Evolutionary conservation across 2,329 filamentous ascomycete species (phyloP), one percentile per base, ranked within the genome.

Genomic region (Beauveria medogensis): DNA sequence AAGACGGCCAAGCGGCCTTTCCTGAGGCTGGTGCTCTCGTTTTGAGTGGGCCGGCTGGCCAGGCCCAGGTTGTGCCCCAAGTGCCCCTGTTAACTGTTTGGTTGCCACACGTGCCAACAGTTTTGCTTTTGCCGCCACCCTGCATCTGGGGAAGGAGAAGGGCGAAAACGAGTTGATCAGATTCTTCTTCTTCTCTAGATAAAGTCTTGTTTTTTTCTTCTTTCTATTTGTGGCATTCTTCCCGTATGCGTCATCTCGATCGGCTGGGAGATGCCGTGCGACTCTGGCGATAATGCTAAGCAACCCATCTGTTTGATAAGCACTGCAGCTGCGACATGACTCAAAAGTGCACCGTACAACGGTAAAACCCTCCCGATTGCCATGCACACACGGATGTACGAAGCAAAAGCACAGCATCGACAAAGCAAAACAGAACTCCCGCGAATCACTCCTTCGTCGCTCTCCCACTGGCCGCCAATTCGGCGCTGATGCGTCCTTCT

Each of bases 91-190:
- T 24, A 24, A 24, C 24, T 5, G 24, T 14, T 24, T 56, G 47
- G 26, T 28, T 52, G 24, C 53, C 47, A 40, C 59, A 61, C 59
- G 54, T 56, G 59, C 59, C 46, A 46, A 20, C 34, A 24, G 59
- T 24, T 56, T 61, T 61, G 53, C 53, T 55, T 61, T 26, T 51
- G n/a, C 18, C 10, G 30, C 51, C 56, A 61, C 59, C 59, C 59
- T 61, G 22, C 20, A 61, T 44, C 44, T 34, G 28, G 22, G 18
- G 16, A 28, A 44, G 28, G 22, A 12, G 16, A 28, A 44, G n/a
- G 5, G 8, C 24, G 22, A 22, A 7, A 22, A 16, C n/a, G n/a
- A 24, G 2, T 24, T 37, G 34, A 5, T 14, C 3, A 5, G 3
- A 7, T 18, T 24, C n/a, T 24, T 34, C 14, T 28, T 5, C 24